A percentile compares a stretch with the other conserved stretches of the same genome.
Conservation (phyloP, 352 stramenopile species). For the Pythium insidiosum region DNA sequence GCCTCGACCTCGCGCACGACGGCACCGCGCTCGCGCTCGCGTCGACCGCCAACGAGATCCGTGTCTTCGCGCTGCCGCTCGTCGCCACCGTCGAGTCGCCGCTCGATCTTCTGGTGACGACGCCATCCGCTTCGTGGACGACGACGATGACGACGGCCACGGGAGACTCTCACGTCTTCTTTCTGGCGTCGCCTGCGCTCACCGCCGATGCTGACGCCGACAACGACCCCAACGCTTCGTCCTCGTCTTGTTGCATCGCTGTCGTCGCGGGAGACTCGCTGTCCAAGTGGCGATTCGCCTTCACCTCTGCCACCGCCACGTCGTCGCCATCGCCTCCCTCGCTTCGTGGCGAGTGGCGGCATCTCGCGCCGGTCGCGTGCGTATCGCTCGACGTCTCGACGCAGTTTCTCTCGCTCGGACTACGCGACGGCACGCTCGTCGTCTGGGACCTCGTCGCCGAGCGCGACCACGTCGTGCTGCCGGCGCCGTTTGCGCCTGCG, state of each 20-base stretch:
- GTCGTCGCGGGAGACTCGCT: constrained; percentile 3
- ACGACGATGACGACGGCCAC: no score
- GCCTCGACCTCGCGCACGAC: no score
- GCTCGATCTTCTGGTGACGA: no score
- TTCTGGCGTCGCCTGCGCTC: no score
- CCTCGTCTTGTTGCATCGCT: constrained; percentile 4
- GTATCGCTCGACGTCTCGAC: constrained; percentile 32
- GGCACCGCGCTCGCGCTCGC: no score
- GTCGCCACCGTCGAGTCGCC: no score
- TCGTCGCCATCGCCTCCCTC: background rate
- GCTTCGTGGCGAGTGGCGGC: constrained; percentile 30
- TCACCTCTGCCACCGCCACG: background rate
- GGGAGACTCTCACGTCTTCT: no score
- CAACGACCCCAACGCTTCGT: background rate
- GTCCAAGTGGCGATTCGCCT: constrained; percentile 5
- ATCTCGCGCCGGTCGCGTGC: constrained; percentile 28
- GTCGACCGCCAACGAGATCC: no score
- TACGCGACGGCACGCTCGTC: constrained; percentile 31
- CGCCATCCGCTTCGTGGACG: no score
- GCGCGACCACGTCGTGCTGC: constrained; percentile 19
- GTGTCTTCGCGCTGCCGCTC: no score
- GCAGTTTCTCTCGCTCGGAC: constrained; percentile 33
- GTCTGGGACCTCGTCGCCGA: constrained; percentile 53
- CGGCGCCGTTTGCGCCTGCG: background rate
- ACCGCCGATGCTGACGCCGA: background rate